Evolutionary conservation across 192 early-diverging fungal species (phyloP).

Genomic region (Gaertneriomyces sp.): DNA sequence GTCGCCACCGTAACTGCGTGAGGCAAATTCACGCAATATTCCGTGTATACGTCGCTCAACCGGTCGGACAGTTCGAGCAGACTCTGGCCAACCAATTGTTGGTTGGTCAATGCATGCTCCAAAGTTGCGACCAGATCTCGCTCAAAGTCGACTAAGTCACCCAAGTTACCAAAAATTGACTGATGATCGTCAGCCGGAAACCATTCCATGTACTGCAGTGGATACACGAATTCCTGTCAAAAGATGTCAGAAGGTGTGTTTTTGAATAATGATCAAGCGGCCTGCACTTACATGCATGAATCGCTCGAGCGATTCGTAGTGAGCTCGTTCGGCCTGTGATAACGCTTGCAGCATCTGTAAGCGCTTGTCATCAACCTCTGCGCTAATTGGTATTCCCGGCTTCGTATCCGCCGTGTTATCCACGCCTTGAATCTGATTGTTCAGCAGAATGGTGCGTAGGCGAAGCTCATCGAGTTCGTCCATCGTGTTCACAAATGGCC

Average conservation of each 20-base stretch:
- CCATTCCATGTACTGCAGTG: conserved; percentile 23
- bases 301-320: conserved; percentile 7
- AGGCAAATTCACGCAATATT: conserved; percentile 28
- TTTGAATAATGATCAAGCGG: neutral
- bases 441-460: conserved; percentile 23
- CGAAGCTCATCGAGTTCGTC: conserved; percentile 29
- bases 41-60: conserved; percentile 27
- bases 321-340: conserved; percentile 1
- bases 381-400: neutral
- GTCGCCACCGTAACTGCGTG: conserved; percentile 26
- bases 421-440: conserved; percentile 21
- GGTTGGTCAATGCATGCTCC: neutral
- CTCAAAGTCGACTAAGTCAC: conserved; percentile 27
- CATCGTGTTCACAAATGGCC: conserved; percentile 28
- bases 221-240: conserved; percentile 34
- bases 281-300: conserved; percentile 26
- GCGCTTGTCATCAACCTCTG: too few relatives aligned
- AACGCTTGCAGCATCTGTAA: too few relatives aligned
- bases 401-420: neutral
- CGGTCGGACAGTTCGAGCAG: conserved; percentile 25
- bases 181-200: conserved; percentile 28
- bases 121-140: neutral
- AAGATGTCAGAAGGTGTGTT: neutral
- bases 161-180: conserved; percentile 29
- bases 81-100: conserved; percentile 3